Base-by-base conservation (phyloP, 345 rosid genomes). In the Odontarrhena argentea region DNA sequence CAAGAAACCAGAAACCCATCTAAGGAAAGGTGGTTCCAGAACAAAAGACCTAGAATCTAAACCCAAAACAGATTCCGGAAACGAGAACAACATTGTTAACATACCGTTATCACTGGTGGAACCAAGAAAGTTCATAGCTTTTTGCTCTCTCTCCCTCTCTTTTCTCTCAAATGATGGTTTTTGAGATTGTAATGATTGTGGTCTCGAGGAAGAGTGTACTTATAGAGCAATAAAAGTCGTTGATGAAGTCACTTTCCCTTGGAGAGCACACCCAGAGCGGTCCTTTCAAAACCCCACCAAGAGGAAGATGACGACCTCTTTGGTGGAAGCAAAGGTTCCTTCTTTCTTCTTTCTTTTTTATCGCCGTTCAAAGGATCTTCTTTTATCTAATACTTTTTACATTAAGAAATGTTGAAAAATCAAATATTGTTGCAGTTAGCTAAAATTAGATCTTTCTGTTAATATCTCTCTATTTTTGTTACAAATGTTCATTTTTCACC, bases 1-100 rank as follows among this genome's bases (percentile, higher is more conserved):
- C 35, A 84, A 61, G 15, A 78, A 76, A 51, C 61, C 83, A 73
- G 81, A 76, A 47, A 83, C 63, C 69, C 84, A 84, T 61, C 72
- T 85, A 3, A 76, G 55, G 72, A 78, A 78, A 65, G 70, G 65
- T 48, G 85, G 85, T 69, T 77, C 55, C 3, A 82, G 70, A 62
- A 83, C 75, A 50, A 82, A 76, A 78, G 65, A 61, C 52, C 41
- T 47, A 22, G 64, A 55, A 22, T 32, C 53, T 62, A 68, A 48
- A 60, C 57, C 46, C 80, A 67, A 51, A 11, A 71, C 32, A 30
- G 73, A 65, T 47, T 70, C 48, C 40, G 55, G 50, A 9, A 67
- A 41, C 13, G 80, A 52, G 49, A 60, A 53, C 48, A 77, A 64
- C 49, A 73, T 48, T 47, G 78, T 43, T 47, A 56, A 41, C 68